Evolutionary conservation across 176 grass and related monocot species (phyloP), one percentile per base, ranked within the genome.

Genomic region (Thalia dealbata): DNA sequence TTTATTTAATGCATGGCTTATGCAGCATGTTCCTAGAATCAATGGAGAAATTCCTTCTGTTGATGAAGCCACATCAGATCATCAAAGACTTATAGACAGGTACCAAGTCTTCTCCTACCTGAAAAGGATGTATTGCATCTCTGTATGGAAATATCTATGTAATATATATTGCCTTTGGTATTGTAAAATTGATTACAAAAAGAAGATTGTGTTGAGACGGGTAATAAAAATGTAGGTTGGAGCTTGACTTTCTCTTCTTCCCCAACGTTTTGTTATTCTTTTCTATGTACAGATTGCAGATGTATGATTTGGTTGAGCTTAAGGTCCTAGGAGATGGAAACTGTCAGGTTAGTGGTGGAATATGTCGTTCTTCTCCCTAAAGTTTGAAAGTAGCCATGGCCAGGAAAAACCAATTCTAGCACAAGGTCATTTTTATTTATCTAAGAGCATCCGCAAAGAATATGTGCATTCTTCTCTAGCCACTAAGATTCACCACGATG

Each of bases 11-110:
- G 9, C 52, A 50, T 78, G 21, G 14, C 23, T 62, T 83, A 4
- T 88, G 78, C 83, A 99, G 95, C 95, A 99, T 91, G 95, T 99
- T 56, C 95, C 95, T 81, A 91, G 73, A 92, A 93, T 99, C 74
- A 99, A 99, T 87, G 95, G 95, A 45, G 87, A 82, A 71, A 99
- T 99, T 83, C 95, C 95, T 81, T 91, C 95, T 62, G 14, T 88
- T 3, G 90, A 93, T 48, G 90, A 99, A 84, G 95, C 95, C 74
- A 93, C 83, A 67, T 86, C 91, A 80, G 95, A 99, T 80, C 90
- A 93, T 84, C 81, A 93, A 82, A 93, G 90, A 84, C 81, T 99
- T 73, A 83, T 82, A 81, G 85, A 87, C 76, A 99, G 95, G 95
- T 99, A 60, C 58, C 22, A 35, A 68, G 16, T 43, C 8, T 68